Evolutionary conservation across 805 yeast genomes (phyloP), one percentile per base, ranked within the genome.

Genomic region (Saturnispora zaruensis): DNA sequence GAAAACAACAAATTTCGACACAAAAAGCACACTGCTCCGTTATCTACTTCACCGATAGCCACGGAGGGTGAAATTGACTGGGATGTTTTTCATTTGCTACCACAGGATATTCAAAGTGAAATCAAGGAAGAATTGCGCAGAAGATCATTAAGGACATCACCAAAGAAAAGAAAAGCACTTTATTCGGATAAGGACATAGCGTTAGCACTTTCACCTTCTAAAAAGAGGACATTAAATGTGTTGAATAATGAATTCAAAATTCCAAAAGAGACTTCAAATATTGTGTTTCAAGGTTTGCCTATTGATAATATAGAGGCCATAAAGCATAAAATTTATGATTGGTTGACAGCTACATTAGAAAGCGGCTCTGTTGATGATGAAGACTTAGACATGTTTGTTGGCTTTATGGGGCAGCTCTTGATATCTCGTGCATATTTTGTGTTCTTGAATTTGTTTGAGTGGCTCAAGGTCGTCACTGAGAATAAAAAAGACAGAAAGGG

Each of bases 101-200:
- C 96, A 0, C 57, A 64, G 2, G 84, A 81, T 23, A 78, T 89
- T 4, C 79, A 79, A 55, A 55, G 65, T 1, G 96, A 89, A 57
- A 59, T 89, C 1, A 70, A 67, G 52, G 61, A 63, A 3, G 87
- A 84, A 53, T 59, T 82, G 28, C 56, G 67, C 6, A 66, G 78
- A 41, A 62, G 85, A 33, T 56, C 56, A 8, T 24, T 61, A 14
- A 50, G 53, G 14, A 47, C 57, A 11, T 59, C 66, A 11, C 65
- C 66, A 0, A 57, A 52, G 25, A 50, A 46, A 20, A 41, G 48
- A 6, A 49, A 30, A 36, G 16, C 18, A 4, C 23, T 38, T 33
- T 28, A 44, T 23, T 49, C 46, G 16, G 53, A 48, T 7, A 53
- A 41, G 13, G 63, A 60, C 26, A 58, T 60, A 30, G 51, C 50